Evolutionary conservation across 495 filamentous ascomycete species (phyloP), one percentile per base, ranked within the genome.

Genomic region (Aspergillus ellipticus): DNA sequence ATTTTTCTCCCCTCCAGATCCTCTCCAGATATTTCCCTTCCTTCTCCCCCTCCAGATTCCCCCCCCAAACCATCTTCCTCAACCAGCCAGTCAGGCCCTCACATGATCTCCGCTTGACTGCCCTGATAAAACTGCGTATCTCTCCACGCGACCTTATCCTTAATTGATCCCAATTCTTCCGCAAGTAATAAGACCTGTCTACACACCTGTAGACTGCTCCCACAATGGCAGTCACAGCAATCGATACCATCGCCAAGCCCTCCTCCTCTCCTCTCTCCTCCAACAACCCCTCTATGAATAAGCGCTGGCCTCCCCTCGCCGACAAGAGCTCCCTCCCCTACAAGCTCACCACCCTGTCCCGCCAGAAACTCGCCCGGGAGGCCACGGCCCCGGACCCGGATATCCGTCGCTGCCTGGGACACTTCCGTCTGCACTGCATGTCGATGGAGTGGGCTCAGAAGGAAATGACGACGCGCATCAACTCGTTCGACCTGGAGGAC

Each of bases 271-370:
- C 50, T 33, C 56, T 54, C 29, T 59, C 46, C 51, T 69, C 52
- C 64, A 69, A 60, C 65, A 63, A 49, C 21, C 39, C 62, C 42
- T 63, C 64, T 42, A 63, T 66, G 61, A 72, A 67, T 48, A 71
- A 72, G 62, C 73, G 73, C 54, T 69, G 69, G 67, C 73, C 73
- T 55, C 73, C 73, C 17, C 67, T 76, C 51, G 73, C 73, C 47
- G 69, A 76, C 65, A 70, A 68, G 54, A 64, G 67, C 56, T 66
- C 73, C 35, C 68, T 76, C 35, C 66, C 73, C 10, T 76, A 73
- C 60, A 72, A 70, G 42, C 71, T 74, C 67, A 76, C 73, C 35
- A 62, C 69, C 45, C 66, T 74, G 42, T 74, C 73, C 26, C 70
- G 70, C 33, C 70, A 73, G 66, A 76, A 76, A 53, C 59, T 76